Evolutionary conservation across 1,139 yeast genomes (phyloP).

Genomic region (Blastobotrys serpentis): DNA sequence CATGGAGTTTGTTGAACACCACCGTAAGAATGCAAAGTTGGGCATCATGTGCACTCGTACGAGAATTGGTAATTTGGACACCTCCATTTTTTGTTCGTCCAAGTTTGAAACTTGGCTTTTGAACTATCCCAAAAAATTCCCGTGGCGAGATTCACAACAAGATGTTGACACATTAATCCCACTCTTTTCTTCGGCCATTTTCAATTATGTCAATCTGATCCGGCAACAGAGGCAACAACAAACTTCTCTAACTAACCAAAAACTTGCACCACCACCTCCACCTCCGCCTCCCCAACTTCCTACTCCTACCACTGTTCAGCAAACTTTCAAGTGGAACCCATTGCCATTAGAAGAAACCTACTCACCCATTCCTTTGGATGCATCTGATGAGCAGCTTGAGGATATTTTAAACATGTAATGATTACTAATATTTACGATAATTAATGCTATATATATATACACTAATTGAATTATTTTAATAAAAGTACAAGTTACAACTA

Average conservation of each 20-base stretch:
- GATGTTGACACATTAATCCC: background rate
- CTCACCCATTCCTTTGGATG: background rate
- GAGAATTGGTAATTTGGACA: constrained; percentile 4
- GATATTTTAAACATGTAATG: constrained; percentile 5
- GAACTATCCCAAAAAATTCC: constrained; percentile 4
- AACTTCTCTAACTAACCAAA: background rate
- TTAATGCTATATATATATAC: background rate
- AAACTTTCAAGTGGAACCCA: constrained; percentile 2
- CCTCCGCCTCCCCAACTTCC: background rate
- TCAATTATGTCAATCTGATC: constrained; percentile 2
- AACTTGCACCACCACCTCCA: background rate
- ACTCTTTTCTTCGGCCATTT: constrained; percentile 2
- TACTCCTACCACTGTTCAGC: background rate
- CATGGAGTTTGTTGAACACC: constrained; percentile 6
- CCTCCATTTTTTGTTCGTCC: constrained; percentile 1
- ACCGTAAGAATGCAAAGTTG: constrained; percentile 1
- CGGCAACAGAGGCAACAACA: background rate
- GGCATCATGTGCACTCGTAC: constrained; percentile 6
- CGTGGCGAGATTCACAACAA: constrained; percentile 5
- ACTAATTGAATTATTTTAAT: background rate
- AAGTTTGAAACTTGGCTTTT: constrained; percentile 6
- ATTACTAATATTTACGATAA: background rate
- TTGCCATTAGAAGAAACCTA: background rate
- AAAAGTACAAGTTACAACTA: background rate
- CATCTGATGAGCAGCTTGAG: constrained; percentile 2